These are phyloP conservation scores for Mucor velutinosus DNA, from an alignment of 371 early-diverging fungal genomes.

Conservation along the genomic window DNA sequence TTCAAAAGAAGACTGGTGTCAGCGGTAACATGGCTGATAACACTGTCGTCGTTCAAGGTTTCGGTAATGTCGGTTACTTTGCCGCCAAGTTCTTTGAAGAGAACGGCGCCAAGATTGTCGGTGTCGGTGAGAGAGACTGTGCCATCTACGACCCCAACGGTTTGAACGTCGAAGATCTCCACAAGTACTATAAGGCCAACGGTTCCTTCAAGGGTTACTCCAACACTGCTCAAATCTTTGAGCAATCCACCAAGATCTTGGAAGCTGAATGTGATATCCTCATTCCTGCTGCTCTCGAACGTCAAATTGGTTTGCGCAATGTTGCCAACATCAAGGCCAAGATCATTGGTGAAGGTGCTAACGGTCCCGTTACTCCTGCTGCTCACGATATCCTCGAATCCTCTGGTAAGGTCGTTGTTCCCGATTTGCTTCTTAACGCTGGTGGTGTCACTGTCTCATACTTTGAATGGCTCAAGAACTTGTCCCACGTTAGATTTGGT, in stretches of 20 bases:
- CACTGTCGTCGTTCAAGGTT: conserved; percentile 83
- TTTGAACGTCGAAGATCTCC: conserved; percentile 71
- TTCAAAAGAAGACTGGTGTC: conserved; percentile 75
- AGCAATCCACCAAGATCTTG: conserved; percentile 63
- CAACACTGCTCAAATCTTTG: conserved; percentile 62
- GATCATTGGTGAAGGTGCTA: conserved; percentile 88
- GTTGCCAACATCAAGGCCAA: conserved; percentile 82
- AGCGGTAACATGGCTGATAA: conserved; percentile 69
- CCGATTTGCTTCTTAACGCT: conserved; percentile 84
- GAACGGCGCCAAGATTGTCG: conserved; percentile 85
- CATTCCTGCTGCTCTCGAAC: conserved; percentile 87
- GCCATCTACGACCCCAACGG: conserved; percentile 75
- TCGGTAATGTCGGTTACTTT: conserved; percentile 92
- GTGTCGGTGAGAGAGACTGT: conserved; percentile 78
- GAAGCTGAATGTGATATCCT: conserved; percentile 87
- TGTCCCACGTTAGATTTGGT: conserved; percentile 88
- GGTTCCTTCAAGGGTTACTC: conserved; percentile 75
- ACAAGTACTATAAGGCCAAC: conserved; percentile 65
- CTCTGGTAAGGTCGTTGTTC: conserved; percentile 74
- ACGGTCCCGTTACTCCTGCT: conserved; percentile 84
- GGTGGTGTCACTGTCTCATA: conserved; percentile 91
- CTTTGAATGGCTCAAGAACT: conserved; percentile 86
- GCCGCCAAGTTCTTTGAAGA: conserved; percentile 87
- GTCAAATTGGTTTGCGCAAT: conserved; percentile 83
- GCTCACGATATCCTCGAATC: conserved; percentile 74